Percentiles rank a stretch among this genome's conserved stretches.
Evolutionary conservation across 805 yeast genomes (phyloP).

Genomic region (Yarrowia phangngaensis): DNA sequence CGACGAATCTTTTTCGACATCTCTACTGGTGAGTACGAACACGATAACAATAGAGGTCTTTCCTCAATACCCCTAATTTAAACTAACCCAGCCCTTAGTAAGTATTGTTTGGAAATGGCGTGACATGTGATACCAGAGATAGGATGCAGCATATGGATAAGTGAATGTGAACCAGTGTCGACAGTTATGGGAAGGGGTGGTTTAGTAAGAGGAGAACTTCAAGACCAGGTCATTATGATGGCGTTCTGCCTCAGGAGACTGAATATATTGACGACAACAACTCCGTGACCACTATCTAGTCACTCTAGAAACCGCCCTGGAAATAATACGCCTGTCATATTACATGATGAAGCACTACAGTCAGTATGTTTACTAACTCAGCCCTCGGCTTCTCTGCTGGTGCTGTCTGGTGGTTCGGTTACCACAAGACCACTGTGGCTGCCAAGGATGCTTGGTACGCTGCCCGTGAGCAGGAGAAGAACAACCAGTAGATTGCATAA

Average conservation of each 20-base stretch:
- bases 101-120: not conserved
- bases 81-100: constrained; percentile 31
- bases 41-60: not conserved
- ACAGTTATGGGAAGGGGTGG: too few relatives aligned
- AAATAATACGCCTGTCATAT: too few relatives aligned
- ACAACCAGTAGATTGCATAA: constrained; percentile 25
- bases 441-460: constrained; percentile 84
- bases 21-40: constrained; percentile 48
- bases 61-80: too few relatives aligned
- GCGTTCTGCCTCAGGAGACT: too few relatives aligned
- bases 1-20: constrained; percentile 79
- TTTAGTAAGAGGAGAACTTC: too few relatives aligned
- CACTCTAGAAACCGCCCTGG: too few relatives aligned
- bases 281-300: too few relatives aligned
- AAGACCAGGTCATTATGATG: too few relatives aligned
- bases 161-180: too few relatives aligned
- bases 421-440: constrained; percentile 69
- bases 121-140: not conserved
- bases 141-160: too few relatives aligned
- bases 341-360: not conserved
- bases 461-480: constrained; percentile 67
- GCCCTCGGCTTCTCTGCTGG: constrained; percentile 60
- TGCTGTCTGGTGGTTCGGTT: constrained; percentile 77
- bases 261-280: too few relatives aligned
- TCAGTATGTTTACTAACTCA: constrained; percentile 24